Base-by-base conservation (phyloP, 2,329 filamentous ascomycete genomes). In the Byssoonygena ceratinophila region DNA sequence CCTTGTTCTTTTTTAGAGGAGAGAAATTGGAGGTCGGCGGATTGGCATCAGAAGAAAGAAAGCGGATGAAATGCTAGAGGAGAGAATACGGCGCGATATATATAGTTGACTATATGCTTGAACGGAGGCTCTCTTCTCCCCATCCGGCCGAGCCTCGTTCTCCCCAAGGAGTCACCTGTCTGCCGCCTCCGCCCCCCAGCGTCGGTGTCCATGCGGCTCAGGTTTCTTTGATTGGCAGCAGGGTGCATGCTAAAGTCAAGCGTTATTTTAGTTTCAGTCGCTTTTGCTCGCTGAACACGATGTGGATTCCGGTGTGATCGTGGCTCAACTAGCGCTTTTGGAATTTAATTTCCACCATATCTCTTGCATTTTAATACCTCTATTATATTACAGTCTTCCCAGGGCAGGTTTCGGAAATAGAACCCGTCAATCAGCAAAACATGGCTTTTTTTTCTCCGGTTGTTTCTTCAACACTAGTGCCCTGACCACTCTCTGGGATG, bases 191-290 rank as follows among this genome's bases (percentile, higher is more conserved):
- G 40, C 49, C n/a, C 27, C 40, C 16, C n/a, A 12, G 20, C 18
- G 27, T 29, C 27, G 27, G 27, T 29, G 27, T 29, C 29, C n/a
- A 29, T 44, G 49, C 40, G 49, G 49, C 49, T 51, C 14, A 51
- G 29, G 22, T 29, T 25, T 29, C 29, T 51, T 44, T 51, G 32
- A 45, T 51, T 45, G 40, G 36, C 46, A 39, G 12, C 44, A 29
- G 22, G 37, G 22, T 44, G 22, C 40, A 29, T 45, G 5, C 27
- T 29, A 45, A 45, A 29, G n/a, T 45, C 49, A 18, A 45, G 31
- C 40, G 23, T 45, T 27, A 36, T 36, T 51, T 45, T 44, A 40
- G 34, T 36, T n/a, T 40, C n/a, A 12, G 1, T 47, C 20, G 18
- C 9, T 47, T 37, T 18, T 34, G 12, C 11, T 3, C 31, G 20